Conservation (phyloP, 2,329 filamentous ascomycete species). For the Colletotrichum horii region DNA sequence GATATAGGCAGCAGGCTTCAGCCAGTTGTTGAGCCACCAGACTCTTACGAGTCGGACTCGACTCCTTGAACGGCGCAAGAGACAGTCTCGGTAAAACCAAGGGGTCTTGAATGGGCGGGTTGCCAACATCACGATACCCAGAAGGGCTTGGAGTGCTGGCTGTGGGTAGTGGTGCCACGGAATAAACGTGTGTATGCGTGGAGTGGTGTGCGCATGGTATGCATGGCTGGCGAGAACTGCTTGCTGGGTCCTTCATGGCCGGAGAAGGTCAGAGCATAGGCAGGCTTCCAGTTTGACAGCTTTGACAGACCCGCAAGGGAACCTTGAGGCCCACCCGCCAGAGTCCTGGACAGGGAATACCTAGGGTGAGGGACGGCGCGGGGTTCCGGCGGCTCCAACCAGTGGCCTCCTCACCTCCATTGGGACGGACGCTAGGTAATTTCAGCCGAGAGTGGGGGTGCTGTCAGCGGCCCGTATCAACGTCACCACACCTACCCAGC, state of each 20-base stretch:
- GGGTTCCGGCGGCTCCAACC: slow-evolving; percentile 1
- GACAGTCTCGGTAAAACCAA: background rate
- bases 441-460: background rate
- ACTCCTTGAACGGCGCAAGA: slow-evolving; percentile 1
- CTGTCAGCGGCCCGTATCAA: background rate
- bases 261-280: background rate
- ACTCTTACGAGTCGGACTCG: slow-evolving; percentile 20
- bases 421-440: background rate
- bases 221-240: background rate
- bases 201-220: background rate
- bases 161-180: slow-evolving; percentile 6
- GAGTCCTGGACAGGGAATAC: background rate
- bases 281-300: slow-evolving; percentile 1
- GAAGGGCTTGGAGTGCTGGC: background rate
- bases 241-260: background rate
- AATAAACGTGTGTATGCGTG: background rate
- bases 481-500: background rate
- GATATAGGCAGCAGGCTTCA: slow-evolving; percentile 27
- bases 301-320: slow-evolving; percentile 8
- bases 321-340: background rate
- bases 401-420: background rate
- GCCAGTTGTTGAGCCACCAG: slow-evolving; percentile 32
- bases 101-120: background rate
- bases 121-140: background rate
- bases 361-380: background rate